Conservation (phyloP, 2,329 filamentous ascomycete genomes). For the Eutypella sp. region DNA sequence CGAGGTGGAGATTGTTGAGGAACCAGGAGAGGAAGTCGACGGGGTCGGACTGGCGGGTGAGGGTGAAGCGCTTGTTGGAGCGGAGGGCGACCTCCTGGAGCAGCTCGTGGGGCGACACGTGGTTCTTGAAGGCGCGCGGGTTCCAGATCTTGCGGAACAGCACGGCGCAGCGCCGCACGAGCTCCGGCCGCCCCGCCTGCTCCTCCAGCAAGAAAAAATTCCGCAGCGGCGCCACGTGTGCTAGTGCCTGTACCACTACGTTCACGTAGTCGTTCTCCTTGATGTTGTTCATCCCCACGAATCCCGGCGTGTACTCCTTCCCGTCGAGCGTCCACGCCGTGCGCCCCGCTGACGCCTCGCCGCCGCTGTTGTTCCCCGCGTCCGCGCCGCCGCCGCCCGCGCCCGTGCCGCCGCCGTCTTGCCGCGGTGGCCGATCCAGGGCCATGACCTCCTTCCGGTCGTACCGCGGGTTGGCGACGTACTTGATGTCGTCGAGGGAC, state of each 20-base stretch:
- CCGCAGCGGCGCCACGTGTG: slow-evolving; percentile 82
- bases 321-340: slow-evolving; percentile 73
- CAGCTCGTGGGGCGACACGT: slow-evolving; percentile 95
- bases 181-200: slow-evolving; percentile 65
- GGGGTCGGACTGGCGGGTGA: slow-evolving; percentile 88
- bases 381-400: too few species aligned
- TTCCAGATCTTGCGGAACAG: slow-evolving; percentile 98
- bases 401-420: too few species aligned
- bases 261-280: slow-evolving; percentile 99
- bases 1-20: slow-evolving; percentile 89
- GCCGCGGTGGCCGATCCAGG: slow-evolving; percentile 65
- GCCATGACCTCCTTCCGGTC: slow-evolving; percentile 72
- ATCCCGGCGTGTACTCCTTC: slow-evolving; percentile 85
- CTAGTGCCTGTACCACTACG: slow-evolving; percentile 84
- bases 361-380: too few species aligned
- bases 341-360: too few species aligned
- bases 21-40: slow-evolving; percentile 98
- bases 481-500: slow-evolving; percentile 96
- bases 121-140: slow-evolving; percentile 87
- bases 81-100: slow-evolving; percentile 89
- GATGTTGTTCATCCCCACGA: slow-evolving; percentile 99
- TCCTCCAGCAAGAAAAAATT: slow-evolving; percentile 91
- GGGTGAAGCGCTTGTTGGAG: slow-evolving; percentile 87
- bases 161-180: slow-evolving; percentile 82
- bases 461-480: slow-evolving; percentile 88